phyloP scores from a whole-genome alignment of 169 alveolate species.

The Cyclospora cayetanensis region DNA sequence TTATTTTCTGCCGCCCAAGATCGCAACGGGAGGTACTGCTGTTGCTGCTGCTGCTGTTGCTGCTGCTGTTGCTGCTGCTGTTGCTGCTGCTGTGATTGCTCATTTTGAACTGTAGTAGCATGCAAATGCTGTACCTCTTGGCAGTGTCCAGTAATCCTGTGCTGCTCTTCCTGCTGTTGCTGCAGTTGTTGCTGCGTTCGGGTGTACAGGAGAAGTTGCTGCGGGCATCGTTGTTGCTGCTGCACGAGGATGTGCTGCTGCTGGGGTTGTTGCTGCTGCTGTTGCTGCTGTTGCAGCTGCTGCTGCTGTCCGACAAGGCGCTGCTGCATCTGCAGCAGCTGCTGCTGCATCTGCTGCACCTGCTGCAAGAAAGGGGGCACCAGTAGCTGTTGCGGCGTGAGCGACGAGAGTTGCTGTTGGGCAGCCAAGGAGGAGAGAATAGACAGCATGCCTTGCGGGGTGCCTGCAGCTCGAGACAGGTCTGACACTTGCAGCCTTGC shows the following conservation, averaged over 20 bases:
- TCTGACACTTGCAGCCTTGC: conserved; percentile 31
- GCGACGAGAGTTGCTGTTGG: conserved; percentile 10
- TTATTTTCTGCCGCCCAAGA: background rate
- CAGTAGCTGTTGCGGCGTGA: conserved; percentile 47
- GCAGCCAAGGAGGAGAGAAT: background rate
- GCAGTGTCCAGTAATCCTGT: too few relatives aligned
- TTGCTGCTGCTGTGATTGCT: conserved; percentile 35
- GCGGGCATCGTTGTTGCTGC: conserved; percentile 3
- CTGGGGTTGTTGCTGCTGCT: conserved; percentile 15
- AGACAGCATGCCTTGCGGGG: background rate
- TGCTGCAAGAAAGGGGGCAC: conserved; percentile 27
- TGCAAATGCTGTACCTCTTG: background rate
- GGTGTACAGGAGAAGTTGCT: background rate
- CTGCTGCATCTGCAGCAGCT: conserved; percentile 58
- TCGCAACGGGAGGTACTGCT: background rate
- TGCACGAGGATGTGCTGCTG: background rate
- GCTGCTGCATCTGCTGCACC: conserved; percentile 12
- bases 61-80: background rate
- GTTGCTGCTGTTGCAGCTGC: background rate
- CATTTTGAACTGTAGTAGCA: too few relatives aligned
- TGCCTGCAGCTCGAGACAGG: background rate
- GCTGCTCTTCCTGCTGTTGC: background rate
- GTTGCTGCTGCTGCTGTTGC: background rate
- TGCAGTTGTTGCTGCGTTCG: background rate
- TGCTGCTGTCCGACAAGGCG: conserved; percentile 7